A percentile compares a stretch with the other conserved stretches of the same genome.
These are phyloP conservation scores for Paralagenidium karlingii DNA, from an alignment of 352 stramenopile species.

Conservation along the genomic window DNA sequence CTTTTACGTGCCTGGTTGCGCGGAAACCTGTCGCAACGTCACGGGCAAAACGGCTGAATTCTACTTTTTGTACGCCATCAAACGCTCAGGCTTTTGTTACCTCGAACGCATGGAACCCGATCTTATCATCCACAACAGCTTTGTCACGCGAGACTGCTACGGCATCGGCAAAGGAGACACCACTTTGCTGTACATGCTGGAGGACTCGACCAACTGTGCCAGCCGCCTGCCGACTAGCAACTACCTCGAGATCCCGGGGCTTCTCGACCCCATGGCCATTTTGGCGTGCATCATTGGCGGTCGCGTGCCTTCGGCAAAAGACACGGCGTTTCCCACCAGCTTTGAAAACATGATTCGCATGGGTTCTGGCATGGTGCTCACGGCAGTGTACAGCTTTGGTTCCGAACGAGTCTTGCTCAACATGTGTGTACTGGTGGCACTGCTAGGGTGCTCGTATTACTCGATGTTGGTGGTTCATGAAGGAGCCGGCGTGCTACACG, in stretches of 20 bases:
- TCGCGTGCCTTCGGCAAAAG: neutral
- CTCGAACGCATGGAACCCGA: no score
- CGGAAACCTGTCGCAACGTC: constrained; percentile 1
- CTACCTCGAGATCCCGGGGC: constrained; percentile 1
- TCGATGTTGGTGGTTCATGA: neutral
- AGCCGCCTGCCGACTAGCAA: neutral
- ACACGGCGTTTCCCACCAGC: no score
- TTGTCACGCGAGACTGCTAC: constrained; percentile 1
- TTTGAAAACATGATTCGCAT: no score
- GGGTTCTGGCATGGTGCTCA: constrained; percentile 2
- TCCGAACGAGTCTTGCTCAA: constrained; percentile 2
- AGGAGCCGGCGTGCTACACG: neutral
- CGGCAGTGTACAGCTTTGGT: neutral
- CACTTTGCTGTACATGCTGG: constrained; percentile 2
- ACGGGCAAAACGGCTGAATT: neutral
- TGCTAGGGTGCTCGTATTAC: neutral
- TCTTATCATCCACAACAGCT: constrained; percentile 2
- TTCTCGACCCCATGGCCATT: constrained; percentile 1
- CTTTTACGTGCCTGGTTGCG: constrained; percentile 2
- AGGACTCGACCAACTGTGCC: neutral
- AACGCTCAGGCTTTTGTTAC: constrained; percentile 1
- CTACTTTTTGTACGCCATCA: neutral
- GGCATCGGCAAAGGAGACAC: constrained; percentile 2
- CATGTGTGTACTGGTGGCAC: constrained; percentile 3
- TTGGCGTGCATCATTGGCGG: constrained; percentile 4